These are phyloP conservation scores for Miamiensis avidus DNA, from an alignment of 169 alveolate species.

Conservation along the genomic window DNA sequence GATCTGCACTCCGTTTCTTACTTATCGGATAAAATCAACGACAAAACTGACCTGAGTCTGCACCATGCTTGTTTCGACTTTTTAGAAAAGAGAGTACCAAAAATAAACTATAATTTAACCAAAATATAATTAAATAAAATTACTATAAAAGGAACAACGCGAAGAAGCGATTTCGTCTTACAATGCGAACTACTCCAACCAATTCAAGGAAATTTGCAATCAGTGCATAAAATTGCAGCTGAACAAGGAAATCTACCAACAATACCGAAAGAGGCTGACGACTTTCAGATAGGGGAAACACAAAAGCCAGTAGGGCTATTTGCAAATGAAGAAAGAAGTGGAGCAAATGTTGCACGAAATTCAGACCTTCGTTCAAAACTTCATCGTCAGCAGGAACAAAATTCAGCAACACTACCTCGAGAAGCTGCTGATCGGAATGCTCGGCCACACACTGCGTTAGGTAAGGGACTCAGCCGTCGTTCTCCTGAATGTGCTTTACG, in stretches of 20 bases:
- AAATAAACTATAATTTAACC: constrained; percentile 5
- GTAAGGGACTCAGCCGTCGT: constrained; percentile 75
- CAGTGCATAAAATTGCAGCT: background rate
- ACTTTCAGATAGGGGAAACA: constrained; percentile 11
- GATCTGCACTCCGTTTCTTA: constrained; percentile 32
- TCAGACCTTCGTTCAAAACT: constrained; percentile 28
- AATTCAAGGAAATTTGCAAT: background rate
- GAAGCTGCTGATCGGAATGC: constrained; percentile 67
- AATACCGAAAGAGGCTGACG: constrained; percentile 22
- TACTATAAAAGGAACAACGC: constrained; percentile 11
- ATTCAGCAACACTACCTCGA: constrained; percentile 64
- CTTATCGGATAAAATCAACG: constrained; percentile 25
- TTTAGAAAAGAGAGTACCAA: constrained; percentile 17
- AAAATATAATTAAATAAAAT: constrained; percentile 32
- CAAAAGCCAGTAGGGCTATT: constrained; percentile 3
- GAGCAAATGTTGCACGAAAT: constrained; percentile 16
- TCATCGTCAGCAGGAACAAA: constrained; percentile 57
- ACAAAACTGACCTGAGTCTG: constrained; percentile 7
- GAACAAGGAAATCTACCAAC: constrained; percentile 13
- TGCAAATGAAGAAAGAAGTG: constrained; percentile 12
- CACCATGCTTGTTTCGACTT: constrained; percentile 32
- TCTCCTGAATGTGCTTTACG: constrained; percentile 70
- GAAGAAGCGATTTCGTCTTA: background rate
- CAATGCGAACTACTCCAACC: background rate
- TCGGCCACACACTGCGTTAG: constrained; percentile 65